phyloP scores from a whole-genome alignment of 768 basidiomycete genomes.

The Hemileccinum impolitum region DNA sequence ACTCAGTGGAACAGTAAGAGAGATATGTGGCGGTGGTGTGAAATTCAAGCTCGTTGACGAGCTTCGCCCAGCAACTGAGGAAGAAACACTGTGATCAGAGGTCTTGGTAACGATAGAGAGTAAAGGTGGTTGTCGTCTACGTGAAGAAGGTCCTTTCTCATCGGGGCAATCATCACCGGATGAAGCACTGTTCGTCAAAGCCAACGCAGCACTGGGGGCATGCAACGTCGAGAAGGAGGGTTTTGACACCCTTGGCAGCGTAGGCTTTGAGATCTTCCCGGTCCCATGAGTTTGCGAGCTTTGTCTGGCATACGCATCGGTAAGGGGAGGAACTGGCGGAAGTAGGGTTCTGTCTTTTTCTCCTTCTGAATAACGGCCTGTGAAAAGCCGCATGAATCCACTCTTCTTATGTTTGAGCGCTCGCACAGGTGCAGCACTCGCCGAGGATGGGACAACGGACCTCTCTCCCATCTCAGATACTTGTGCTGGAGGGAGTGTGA shows the following conservation, averaged over 20 bases:
- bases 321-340: constrained; percentile 56
- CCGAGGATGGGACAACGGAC: constrained; percentile 16
- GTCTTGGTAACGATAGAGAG: constrained; percentile 29
- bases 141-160: constrained; percentile 21
- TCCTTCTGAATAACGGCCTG: constrained; percentile 38
- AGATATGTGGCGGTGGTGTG: constrained; percentile 6
- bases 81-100: constrained; percentile 12
- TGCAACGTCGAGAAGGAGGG: constrained; percentile 33
- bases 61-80: constrained; percentile 11
- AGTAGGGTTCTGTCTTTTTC: constrained; percentile 39
- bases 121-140: constrained; percentile 29
- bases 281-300: constrained; percentile 17
- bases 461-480: constrained; percentile 46
- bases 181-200: constrained; percentile 4
- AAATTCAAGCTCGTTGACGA: constrained; percentile 12
- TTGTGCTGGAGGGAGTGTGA: constrained; percentile 36
- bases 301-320: constrained; percentile 35
- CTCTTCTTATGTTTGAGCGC: constrained; percentile 74
- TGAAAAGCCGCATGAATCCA: constrained; percentile 77
- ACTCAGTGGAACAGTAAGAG: constrained; percentile 44
- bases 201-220: constrained; percentile 12
- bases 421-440: constrained; percentile 35
- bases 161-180: constrained; percentile 13
- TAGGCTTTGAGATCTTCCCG: constrained; percentile 30
- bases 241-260: constrained; percentile 36